Evolutionary conservation across 768 basidiomycete species (phyloP).

Genomic region (Phylloporus arenicola): DNA sequence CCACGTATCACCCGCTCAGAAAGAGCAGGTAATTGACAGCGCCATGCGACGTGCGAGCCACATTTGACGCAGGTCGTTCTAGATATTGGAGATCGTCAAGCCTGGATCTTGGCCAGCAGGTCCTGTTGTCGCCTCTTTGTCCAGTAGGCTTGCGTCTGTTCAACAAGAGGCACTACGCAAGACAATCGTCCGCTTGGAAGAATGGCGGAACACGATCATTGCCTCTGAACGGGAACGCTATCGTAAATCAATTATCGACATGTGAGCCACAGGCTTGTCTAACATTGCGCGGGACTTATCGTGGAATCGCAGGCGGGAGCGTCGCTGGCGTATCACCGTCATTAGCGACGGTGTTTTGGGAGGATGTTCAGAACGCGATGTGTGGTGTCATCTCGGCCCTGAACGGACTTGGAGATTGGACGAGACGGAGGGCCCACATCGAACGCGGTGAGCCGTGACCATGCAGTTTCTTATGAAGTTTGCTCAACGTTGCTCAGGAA

Average conservation of each 20-base stretch:
- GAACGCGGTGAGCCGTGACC: slow-evolving; percentile 56
- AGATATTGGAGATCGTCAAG: slow-evolving; percentile 60
- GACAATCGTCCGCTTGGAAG: slow-evolving; percentile 54
- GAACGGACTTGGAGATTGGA: slow-evolving; percentile 70
- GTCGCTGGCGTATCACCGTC: slow-evolving; percentile 60
- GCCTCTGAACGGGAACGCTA: slow-evolving; percentile 66
- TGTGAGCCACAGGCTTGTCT: slow-evolving; percentile 36
- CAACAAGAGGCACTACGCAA: slow-evolving; percentile 48
- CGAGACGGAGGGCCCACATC: slow-evolving; percentile 87
- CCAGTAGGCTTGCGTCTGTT: slow-evolving; percentile 16
- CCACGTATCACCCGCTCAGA: slow-evolving; percentile 57
- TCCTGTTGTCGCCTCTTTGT: background rate
- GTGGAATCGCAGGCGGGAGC: slow-evolving; percentile 54
- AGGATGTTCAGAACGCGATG: slow-evolving; percentile 69
- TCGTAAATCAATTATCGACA: slow-evolving; percentile 65
- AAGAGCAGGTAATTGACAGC: slow-evolving; percentile 55
- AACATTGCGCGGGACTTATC: slow-evolving; percentile 1
- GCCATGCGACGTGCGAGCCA: background rate
- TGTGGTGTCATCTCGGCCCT: slow-evolving; percentile 63
- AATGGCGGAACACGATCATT: slow-evolving; percentile 70
- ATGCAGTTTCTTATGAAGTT: background rate
- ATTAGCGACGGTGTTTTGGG: slow-evolving; percentile 57
- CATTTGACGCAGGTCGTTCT: background rate
- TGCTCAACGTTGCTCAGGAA: slow-evolving; percentile 43
- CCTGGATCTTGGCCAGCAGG: slow-evolving; percentile 8